A percentile compares a stretch with the other conserved stretches of the same genome.
Evolutionary conservation across 305 asterid species (phyloP).

Genomic region (Ajuga reptans): DNA sequence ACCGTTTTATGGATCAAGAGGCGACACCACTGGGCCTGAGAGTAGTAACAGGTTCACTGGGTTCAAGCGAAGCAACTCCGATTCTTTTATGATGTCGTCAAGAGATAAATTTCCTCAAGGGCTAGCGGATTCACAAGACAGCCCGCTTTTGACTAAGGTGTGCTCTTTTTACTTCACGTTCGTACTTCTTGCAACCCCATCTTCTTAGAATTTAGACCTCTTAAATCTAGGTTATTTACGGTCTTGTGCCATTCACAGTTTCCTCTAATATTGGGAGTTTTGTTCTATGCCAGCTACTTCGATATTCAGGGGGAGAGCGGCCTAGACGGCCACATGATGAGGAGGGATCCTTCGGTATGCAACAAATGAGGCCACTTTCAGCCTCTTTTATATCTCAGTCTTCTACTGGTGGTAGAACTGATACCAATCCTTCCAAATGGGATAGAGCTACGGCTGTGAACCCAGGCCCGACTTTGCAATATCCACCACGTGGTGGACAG

Average conservation of each 20-base stretch:
- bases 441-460: slow-evolving; percentile 42
- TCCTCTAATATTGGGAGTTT: slow-evolving; percentile 29
- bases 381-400: slow-evolving; percentile 50
- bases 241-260: slow-evolving; percentile 17
- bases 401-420: slow-evolving; percentile 43
- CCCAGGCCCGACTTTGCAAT: slow-evolving; percentile 44
- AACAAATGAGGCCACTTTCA: slow-evolving; percentile 51
- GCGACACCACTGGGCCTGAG: slow-evolving; percentile 54
- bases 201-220: neutral
- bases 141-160: slow-evolving; percentile 69
- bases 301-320: slow-evolving; percentile 63
- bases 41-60: slow-evolving; percentile 47
- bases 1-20: slow-evolving; percentile 66
- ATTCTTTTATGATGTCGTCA: slow-evolving; percentile 53
- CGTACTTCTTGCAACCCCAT: neutral
- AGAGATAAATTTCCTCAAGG: slow-evolving; percentile 53
- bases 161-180: slow-evolving; percentile 16
- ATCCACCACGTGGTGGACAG: slow-evolving; percentile 66
- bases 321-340: slow-evolving; percentile 46
- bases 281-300: slow-evolving; percentile 57
- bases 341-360: slow-evolving; percentile 46
- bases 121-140: slow-evolving; percentile 52
- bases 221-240: neutral
- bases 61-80: slow-evolving; percentile 68
- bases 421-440: slow-evolving; percentile 46